Base-by-base conservation (phyloP, 805 yeast genomes). In the Nakazawaea holstii region DNA sequence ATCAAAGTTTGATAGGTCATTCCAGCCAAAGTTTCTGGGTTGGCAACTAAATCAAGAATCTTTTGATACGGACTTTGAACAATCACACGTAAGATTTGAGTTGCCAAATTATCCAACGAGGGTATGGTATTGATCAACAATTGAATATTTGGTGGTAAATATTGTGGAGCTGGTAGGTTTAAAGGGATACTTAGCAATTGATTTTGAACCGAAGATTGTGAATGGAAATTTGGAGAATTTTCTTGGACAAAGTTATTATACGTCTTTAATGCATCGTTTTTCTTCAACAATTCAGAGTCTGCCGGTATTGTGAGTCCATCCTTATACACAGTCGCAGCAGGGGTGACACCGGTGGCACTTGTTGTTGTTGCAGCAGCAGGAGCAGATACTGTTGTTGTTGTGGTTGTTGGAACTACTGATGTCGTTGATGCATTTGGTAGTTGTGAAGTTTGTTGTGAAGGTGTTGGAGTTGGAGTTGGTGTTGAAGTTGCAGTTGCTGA, bases 31-130 rank as follows among this genome's bases (percentile, higher is more conserved):
- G 87, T 80, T 53, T 77, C 86, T 41, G 76, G 77, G 53, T 72
- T 78, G 35, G 89, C 76, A 1, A 87, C 87, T 33, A 86, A 68
- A 39, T 80, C 82, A 55, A 87, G 70, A 8, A 87, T 78, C 43
- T 84, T 87, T 57, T 87, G 88, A 58, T 85, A 84, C 3, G 95
- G 85, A 4, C 85, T 85, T 26, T 77, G 72, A 8, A 87, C 84
- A 35, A 90, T 77, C 2, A 84, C 70, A 52, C 94, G 72, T 46
- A 91, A 68, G 15, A 91, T 69, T 60, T 91, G 97, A 1, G 90
- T 78, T 0, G 96, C 80, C 45, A 91, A 71, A 54, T 87, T 87
- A 59, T 90, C 96, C 50, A 91, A 66, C 1, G 87, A 76, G 0
- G 95, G 91, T 37, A 90, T 65, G 0, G 90, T 76, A 54, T 83